Conservation (phyloP, 495 filamentous ascomycete species). For the Sordaria brevicollis region DNA sequence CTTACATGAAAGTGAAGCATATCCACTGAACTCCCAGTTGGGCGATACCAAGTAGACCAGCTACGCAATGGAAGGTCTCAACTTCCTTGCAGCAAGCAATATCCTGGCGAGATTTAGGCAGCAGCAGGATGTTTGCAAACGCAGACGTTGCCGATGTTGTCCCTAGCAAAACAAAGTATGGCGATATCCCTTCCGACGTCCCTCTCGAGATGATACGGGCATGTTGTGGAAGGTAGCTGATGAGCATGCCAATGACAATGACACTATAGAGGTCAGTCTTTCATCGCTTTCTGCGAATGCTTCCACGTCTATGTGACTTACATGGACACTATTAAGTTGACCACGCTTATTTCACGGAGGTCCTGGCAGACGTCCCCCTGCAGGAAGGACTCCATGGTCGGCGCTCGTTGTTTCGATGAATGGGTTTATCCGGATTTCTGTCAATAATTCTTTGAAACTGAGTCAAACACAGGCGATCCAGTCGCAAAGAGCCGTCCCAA, state of each 20-base stretch:
- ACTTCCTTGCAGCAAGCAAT: constrained; percentile 75
- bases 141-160: constrained; percentile 77
- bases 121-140: constrained; percentile 82
- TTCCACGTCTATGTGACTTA: constrained; percentile 19
- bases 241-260: constrained; percentile 79
- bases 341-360: constrained; percentile 41
- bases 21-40: constrained; percentile 88
- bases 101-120: constrained; percentile 66
- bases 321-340: constrained; percentile 56
- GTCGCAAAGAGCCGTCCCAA: neutral
- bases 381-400: constrained; percentile 25
- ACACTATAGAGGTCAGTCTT: constrained; percentile 38
- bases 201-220: constrained; percentile 75
- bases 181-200: constrained; percentile 92
- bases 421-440: neutral
- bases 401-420: neutral
- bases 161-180: constrained; percentile 86
- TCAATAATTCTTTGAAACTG: neutral
- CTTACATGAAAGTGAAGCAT: constrained; percentile 84
- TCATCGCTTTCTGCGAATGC: neutral
- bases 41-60: constrained; percentile 73
- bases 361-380: constrained; percentile 36
- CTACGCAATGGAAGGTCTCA: constrained; percentile 70
- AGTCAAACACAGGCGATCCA: neutral
- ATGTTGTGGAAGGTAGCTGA: constrained; percentile 94